Percentiles rank a stretch among this genome's conserved stretches.
Evolutionary conservation across 352 stramenopile species (phyloP).

Genomic region (Thalassiosira livingstoniorum): DNA sequence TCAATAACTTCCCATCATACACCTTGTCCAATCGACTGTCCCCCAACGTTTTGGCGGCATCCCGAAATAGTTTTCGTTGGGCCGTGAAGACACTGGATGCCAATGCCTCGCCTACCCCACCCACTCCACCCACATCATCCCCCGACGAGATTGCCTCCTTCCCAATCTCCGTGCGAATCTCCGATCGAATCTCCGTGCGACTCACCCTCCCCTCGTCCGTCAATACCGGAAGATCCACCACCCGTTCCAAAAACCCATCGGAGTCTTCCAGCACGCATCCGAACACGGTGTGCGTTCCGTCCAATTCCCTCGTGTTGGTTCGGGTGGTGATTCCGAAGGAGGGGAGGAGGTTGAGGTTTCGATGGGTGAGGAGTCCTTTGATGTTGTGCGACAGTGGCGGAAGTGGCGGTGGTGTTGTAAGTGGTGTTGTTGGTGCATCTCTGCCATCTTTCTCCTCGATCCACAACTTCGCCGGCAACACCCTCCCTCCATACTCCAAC

Average conservation of each 20-base stretch:
- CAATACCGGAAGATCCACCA: slow-evolving; percentile 71
- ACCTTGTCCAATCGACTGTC: slow-evolving; percentile 79
- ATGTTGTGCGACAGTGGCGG: slow-evolving; percentile 67
- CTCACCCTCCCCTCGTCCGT: slow-evolving; percentile 50
- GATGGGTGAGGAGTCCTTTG: slow-evolving; percentile 81
- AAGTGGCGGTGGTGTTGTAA: too few species aligned
- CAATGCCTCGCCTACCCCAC: slow-evolving; percentile 40
- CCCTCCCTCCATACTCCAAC: slow-evolving; percentile 74
- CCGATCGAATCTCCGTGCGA: slow-evolving; percentile 28
- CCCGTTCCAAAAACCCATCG: slow-evolving; percentile 60
- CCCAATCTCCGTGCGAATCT: slow-evolving; percentile 31
- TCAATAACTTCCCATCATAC: slow-evolving; percentile 82
- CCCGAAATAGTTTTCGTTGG: slow-evolving; percentile 79
- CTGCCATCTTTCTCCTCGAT: slow-evolving; percentile 56
- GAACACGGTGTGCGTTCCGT: slow-evolving; percentile 81
- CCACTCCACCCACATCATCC: slow-evolving; percentile 29
- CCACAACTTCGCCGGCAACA: slow-evolving; percentile 78
- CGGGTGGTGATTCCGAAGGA: slow-evolving; percentile 83
- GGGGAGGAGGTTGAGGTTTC: slow-evolving; percentile 70
- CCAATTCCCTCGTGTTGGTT: slow-evolving; percentile 53
- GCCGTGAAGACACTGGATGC: slow-evolving; percentile 73
- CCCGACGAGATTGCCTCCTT: too few species aligned
- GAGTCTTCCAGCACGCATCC: slow-evolving; percentile 73
- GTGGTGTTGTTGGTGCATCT: not conserved
- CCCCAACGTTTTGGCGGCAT: slow-evolving; percentile 78